phyloP scores from a whole-genome alignment of 2,329 filamentous ascomycete genomes.

The Talaromyces islandicus region DNA sequence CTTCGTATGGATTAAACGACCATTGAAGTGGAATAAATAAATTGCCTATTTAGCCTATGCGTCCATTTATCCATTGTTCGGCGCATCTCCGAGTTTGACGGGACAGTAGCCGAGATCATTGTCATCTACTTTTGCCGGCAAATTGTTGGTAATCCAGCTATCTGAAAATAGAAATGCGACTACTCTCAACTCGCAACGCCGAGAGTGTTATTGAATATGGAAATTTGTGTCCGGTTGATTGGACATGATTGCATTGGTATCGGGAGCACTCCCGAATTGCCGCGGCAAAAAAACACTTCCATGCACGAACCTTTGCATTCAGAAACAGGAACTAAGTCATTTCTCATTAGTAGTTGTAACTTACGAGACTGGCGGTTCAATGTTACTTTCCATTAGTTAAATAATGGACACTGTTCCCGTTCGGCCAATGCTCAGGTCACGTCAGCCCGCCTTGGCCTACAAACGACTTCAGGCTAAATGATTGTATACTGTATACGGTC shows the following conservation, averaged over 20 bases:
- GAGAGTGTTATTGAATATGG: too few species aligned
- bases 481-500: not conserved
- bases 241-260: not conserved
- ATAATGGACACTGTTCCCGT: not conserved
- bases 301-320: not conserved
- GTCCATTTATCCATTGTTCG: not conserved
- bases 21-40: not conserved
- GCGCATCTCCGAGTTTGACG: not conserved
- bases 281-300: not conserved
- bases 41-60: not conserved
- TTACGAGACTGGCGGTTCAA: not conserved
- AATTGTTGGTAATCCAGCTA: not conserved
- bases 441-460: not conserved
- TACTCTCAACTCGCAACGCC: not conserved
- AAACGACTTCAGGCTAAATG: not conserved
- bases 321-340: not conserved
- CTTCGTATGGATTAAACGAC: not conserved
- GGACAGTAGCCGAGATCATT: not conserved
- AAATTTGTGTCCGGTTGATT: not conserved
- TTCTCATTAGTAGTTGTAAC: too few species aligned
- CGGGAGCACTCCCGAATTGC: not conserved
- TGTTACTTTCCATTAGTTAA: not conserved
- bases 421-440: not conserved
- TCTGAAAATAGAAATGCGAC: not conserved
- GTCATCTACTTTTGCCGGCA: not conserved